Conservation (phyloP, 1,139 yeast genomes). For the Taphrina confusa region DNA sequence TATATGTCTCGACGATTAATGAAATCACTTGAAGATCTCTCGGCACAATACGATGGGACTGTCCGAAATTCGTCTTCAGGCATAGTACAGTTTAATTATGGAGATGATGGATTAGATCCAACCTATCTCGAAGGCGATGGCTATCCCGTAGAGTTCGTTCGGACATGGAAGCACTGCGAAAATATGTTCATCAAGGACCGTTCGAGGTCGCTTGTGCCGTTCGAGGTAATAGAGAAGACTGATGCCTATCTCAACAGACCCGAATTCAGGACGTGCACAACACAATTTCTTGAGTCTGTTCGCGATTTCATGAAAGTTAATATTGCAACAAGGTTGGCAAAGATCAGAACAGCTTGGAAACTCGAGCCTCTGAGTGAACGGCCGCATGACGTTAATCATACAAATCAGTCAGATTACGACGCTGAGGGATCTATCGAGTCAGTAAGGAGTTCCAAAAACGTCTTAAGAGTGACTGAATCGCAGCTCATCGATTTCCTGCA, state of each 20-base stretch:
- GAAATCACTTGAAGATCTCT: conserved; percentile 96
- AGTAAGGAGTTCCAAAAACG: conserved; percentile 61
- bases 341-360: conserved; percentile 59
- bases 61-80: conserved; percentile 94
- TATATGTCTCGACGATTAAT: conserved; percentile 98
- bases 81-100: conserved; percentile 95
- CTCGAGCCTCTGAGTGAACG: conserved; percentile 52
- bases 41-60: conserved; percentile 89
- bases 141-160: conserved; percentile 83
- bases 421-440: conserved; percentile 43
- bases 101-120: conserved; percentile 99
- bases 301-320: conserved; percentile 65
- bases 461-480: conserved; percentile 65
- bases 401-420: conserved; percentile 35
- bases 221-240: conserved; percentile 60
- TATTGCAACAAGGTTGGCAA: conserved; percentile 61
- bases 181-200: conserved; percentile 5
- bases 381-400: conserved; percentile 45
- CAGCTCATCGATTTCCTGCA: conserved; percentile 69
- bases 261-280: conserved; percentile 56
- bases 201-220: conserved; percentile 58
- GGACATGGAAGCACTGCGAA: conserved; percentile 91
- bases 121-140: conserved; percentile 99
- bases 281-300: conserved; percentile 71
- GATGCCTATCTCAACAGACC: conserved; percentile 62